Evolutionary conservation across 2,329 filamentous ascomycete species (phyloP).

Genomic region (Pseudocercospora pini-densiflorae): DNA sequence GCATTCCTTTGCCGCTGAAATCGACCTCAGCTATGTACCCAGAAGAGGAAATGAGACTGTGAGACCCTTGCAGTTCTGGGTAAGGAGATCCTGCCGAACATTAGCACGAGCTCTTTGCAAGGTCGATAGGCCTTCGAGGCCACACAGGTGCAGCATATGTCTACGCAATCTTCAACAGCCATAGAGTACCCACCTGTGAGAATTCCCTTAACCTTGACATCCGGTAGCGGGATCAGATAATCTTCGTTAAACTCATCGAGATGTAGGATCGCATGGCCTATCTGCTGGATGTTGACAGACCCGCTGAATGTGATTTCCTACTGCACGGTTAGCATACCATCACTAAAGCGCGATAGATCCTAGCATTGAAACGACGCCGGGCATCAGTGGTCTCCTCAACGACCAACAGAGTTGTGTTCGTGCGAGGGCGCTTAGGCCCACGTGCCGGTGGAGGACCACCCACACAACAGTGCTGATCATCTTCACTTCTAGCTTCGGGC

Average conservation of each 20-base stretch:
- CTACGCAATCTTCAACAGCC: neutral
- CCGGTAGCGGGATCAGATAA: slow-evolving; percentile 51
- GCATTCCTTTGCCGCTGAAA: slow-evolving; percentile 49
- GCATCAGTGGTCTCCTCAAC: neutral
- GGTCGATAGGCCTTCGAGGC: neutral
- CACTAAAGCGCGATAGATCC: neutral
- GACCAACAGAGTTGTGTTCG: neutral
- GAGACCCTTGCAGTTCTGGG: slow-evolving; percentile 49
- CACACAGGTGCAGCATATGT: neutral
- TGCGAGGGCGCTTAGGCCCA: neutral
- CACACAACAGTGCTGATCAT: neutral
- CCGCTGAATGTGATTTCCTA: slow-evolving; percentile 51
- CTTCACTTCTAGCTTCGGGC: neutral
- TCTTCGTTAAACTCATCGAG: slow-evolving; percentile 51
- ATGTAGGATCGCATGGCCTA: slow-evolving; percentile 51
- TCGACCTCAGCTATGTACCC: slow-evolving; percentile 49
- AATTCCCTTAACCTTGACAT: slow-evolving; percentile 52
- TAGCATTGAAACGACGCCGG: neutral
- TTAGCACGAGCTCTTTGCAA: neutral
- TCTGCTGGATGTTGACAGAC: slow-evolving; percentile 52
- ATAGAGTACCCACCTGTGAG: slow-evolving; percentile 32
- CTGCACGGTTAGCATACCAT: neutral
- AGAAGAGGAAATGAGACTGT: slow-evolving; percentile 47
- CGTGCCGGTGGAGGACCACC: neutral
- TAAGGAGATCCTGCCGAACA: slow-evolving; percentile 44